Evolutionary conservation across 495 filamentous ascomycete genomes (phyloP), one percentile per base, ranked within the genome.

Genomic region (Hypoxylon lienhwacheense): DNA sequence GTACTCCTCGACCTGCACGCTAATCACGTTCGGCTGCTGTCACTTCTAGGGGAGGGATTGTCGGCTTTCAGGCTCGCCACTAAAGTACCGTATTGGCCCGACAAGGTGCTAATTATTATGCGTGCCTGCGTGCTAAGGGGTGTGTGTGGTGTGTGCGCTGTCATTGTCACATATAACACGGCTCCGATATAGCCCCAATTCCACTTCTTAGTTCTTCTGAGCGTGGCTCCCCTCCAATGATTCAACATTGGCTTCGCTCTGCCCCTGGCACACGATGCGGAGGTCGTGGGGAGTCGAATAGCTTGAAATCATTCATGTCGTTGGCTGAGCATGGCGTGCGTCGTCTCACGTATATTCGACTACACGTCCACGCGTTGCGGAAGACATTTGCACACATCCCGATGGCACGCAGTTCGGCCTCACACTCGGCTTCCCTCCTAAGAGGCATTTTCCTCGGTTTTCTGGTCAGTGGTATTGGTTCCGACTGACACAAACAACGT

Each of bases 151-250:
- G 61, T 67, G 63, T 67, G 65, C 61, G 65, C 61, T 65, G 65
- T 65, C 61, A 65, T 67, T 58, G 61, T 67, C 65, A 67, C 65
- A 52, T 64, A 62, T 67, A 62, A 53, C 59, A 65, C 57, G 43
- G 58, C 53, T 60, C 50, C 55, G 55, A 49, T 65, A 65, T 65
- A 67, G 57, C 64, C 64, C 55, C 61, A 47, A 44, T 64, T 60
- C 52, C 63, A 55, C 60, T 40, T 49, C 44, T 35, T 25, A 45
- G 48, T 50, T 46, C 55, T 37, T 66, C 44, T 24, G 47, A 59
- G 45, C 45, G 47, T 32, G 28, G 19, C 39, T 48, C 47, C 43
- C 52, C 40, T 61, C 59, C 54, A 66, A 50, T 63, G 32, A 37
- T 24, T 55, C 49, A 25, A 14, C 49, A 43, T n/a, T 41, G 33